phyloP scores from a whole-genome alignment of 192 early-diverging fungal species.

The Rhizophlyctis rosea region DNA sequence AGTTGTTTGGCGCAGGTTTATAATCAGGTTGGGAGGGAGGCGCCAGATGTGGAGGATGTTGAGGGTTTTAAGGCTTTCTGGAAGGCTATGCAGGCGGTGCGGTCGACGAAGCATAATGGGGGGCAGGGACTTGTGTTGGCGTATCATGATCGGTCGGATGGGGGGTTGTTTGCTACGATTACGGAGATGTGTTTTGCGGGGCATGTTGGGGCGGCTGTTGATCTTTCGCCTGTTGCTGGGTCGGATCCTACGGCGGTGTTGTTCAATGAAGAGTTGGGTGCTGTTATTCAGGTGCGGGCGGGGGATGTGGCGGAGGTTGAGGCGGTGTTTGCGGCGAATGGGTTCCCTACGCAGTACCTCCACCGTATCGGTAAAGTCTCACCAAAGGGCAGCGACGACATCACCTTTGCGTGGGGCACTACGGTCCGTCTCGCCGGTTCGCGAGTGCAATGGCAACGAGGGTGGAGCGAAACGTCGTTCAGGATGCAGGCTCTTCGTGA shows the following conservation, averaged over 20 bases:
- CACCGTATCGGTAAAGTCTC: constrained; percentile 61
- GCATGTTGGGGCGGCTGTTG: constrained; percentile 75
- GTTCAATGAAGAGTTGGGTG: constrained; percentile 98
- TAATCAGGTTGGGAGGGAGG: constrained; percentile 71
- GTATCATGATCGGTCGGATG: constrained; percentile 99
- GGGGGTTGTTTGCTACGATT: constrained; percentile 90
- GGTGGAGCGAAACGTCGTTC: constrained; percentile 91
- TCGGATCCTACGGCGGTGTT: constrained; percentile 56
- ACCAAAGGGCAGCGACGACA: constrained; percentile 27
- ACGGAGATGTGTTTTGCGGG: constrained; percentile 97
- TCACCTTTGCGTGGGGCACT: constrained; percentile 47
- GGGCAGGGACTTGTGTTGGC: constrained; percentile 69
- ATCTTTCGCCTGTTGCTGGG: constrained; percentile 49
- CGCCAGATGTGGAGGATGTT: constrained; percentile 84
- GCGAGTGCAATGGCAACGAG: constrained; percentile 70
- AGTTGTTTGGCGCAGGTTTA: constrained; percentile 95
- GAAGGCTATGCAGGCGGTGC: constrained; percentile 60
- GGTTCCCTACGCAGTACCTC: constrained; percentile 53
- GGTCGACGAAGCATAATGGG: constrained; percentile 27
- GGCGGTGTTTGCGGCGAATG: constrained; percentile 43
- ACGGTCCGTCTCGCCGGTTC: constrained; percentile 49
- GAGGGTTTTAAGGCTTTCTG: constrained; percentile 74
- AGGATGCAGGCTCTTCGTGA: constrained; percentile 87
- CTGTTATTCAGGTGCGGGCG: constrained; percentile 83
- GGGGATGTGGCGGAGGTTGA: constrained; percentile 53